Evolutionary conservation across 768 basidiomycete species (phyloP).

Genomic region (Hygrophorus pudorinus): DNA sequence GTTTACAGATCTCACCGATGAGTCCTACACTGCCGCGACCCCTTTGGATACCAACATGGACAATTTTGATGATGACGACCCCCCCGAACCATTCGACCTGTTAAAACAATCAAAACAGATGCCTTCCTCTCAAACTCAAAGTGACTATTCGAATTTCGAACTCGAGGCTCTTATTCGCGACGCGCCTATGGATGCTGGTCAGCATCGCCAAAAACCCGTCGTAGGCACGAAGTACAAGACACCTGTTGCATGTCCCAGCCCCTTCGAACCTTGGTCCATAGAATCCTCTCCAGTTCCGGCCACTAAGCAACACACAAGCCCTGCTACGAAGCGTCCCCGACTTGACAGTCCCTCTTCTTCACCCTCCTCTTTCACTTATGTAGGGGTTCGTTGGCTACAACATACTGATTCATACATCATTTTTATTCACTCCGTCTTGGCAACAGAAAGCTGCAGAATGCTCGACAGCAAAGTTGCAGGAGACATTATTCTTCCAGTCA

Average conservation of each 20-base stretch:
- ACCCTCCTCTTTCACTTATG: no score
- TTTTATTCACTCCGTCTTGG: no score
- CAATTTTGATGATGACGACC: slow-evolving; percentile 31
- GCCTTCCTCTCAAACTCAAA: slow-evolving; percentile 23
- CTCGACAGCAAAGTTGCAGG: no score
- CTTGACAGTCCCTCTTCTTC: no score
- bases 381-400: no score
- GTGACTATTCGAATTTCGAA: slow-evolving; percentile 33
- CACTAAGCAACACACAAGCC: not conserved
- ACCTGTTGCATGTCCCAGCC: no score
- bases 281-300: not conserved
- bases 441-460: no score
- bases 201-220: not conserved
- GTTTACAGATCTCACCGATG: slow-evolving; percentile 32
- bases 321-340: not conserved
- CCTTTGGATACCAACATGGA: slow-evolving; percentile 15
- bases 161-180: slow-evolving; percentile 32
- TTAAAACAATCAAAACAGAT: slow-evolving; percentile 11
- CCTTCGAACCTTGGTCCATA: no score
- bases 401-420: no score
- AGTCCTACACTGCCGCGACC: slow-evolving; percentile 2
- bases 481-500: no score
- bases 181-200: slow-evolving; percentile 17
- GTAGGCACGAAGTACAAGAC: no score
- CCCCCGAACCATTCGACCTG: slow-evolving; percentile 31